Conservation (phyloP, 176 grass and related monocot species). For the Pharus latifolius region DNA sequence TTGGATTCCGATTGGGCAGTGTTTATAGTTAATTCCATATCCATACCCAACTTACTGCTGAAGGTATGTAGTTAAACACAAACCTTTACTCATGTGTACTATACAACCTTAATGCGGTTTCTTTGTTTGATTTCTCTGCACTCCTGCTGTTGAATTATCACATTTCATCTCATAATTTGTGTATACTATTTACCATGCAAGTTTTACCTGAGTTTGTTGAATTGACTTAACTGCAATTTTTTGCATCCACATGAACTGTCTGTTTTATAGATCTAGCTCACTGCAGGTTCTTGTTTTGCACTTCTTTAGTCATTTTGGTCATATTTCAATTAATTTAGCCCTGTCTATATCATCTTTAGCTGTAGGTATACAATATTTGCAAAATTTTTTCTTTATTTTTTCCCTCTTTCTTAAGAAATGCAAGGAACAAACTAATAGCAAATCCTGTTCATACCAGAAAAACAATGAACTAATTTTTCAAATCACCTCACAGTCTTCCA, state of each 20-base stretch:
- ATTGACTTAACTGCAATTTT: not conserved
- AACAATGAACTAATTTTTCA: slow-evolving; percentile 12
- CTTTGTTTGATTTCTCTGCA: no score
- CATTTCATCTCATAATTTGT: not conserved
- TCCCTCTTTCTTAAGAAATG: not conserved
- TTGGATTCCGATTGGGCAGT: no score
- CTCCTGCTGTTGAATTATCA: not conserved
- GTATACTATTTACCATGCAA: not conserved
- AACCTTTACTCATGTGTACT: not conserved
- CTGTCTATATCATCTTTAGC: no score
- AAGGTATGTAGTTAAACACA: not conserved
- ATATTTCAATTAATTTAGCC: no score
- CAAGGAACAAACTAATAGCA: not conserved
- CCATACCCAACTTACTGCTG: not conserved
- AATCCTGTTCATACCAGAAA: slow-evolving; percentile 7
- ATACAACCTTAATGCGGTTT: no score
- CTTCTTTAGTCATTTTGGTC: not conserved
- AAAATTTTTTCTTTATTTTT: not conserved
- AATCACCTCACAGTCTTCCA: no score
- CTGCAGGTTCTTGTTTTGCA: not conserved
- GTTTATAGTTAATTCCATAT: no score
- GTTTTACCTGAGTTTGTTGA: not conserved
- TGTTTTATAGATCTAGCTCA: not conserved
- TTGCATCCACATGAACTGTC: not conserved
- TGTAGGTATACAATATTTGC: not conserved